phyloP scores from a whole-genome alignment of 1,139 yeast genomes.

The Schizosaccharomyces versatilis region DNA sequence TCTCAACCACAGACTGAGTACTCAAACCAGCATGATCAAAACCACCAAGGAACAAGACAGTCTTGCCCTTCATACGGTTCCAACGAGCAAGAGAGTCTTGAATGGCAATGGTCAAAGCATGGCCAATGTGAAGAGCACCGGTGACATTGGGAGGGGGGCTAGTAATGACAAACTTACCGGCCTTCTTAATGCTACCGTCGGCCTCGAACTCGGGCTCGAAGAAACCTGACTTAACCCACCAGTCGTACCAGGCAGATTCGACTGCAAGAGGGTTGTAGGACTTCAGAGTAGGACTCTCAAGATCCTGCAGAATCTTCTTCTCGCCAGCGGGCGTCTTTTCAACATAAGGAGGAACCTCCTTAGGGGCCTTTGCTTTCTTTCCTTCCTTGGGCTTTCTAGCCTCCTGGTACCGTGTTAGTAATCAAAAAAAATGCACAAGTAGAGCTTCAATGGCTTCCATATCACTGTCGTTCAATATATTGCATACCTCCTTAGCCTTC shows the following conservation, averaged over 20 bases:
- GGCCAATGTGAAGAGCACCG: constrained; percentile 96
- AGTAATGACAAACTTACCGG: constrained; percentile 73
- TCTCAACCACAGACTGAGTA: constrained; percentile 95
- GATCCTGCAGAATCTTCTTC: constrained; percentile 58
- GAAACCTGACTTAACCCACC: constrained; percentile 85
- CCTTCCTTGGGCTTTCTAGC: constrained; percentile 22
- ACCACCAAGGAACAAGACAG: constrained; percentile 83
- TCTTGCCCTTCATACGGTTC: constrained; percentile 93
- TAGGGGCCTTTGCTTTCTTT: constrained; percentile 54
- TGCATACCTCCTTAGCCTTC: constrained; percentile 1
- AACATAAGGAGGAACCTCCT: constrained; percentile 34
- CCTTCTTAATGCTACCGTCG: constrained; percentile 56
- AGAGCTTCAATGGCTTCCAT: too few species aligned
- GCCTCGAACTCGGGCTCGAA: constrained; percentile 68
- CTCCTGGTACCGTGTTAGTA: neutral
- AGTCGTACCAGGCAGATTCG: constrained; percentile 90
- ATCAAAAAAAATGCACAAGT: too few species aligned
- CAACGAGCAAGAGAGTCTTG: constrained; percentile 85
- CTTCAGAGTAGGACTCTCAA: constrained; percentile 83
- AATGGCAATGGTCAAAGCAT: constrained; percentile 82
- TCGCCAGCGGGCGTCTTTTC: constrained; percentile 76
- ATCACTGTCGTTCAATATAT: neutral
- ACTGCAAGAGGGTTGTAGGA: constrained; percentile 84
- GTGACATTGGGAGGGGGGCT: constrained; percentile 98
- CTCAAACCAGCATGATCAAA: constrained; percentile 99